Evolutionary conservation across 139 green algal species (phyloP).

Genomic region (Picochlorum costavermella): DNA sequence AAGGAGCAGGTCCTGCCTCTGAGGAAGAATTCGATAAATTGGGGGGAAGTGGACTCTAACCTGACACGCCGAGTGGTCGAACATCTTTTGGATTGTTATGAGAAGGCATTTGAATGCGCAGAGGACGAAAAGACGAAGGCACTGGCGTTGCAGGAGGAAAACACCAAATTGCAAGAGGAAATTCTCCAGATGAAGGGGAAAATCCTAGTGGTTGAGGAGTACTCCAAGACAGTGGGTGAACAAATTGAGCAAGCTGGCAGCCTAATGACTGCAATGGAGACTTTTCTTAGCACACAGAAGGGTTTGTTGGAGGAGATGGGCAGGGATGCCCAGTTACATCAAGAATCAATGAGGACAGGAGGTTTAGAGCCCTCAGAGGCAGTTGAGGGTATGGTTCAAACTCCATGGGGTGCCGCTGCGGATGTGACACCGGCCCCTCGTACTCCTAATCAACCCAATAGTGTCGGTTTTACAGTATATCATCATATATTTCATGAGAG

Average conservation of each 20-base stretch:
- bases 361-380: background rate
- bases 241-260: conserved; percentile 1
- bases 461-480: background rate
- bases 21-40: conserved; percentile 3
- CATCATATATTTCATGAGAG: conserved; percentile 2
- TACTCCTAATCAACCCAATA: conserved; percentile 6
- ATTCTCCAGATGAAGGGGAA: conserved; percentile 2
- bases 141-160: background rate
- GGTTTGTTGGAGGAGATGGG: conserved; percentile 1
- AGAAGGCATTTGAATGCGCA: conserved; percentile 2
- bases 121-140: conserved; percentile 1
- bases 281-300: conserved; percentile 1
- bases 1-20: conserved; percentile 1
- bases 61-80: conserved; percentile 1
- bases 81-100: conserved; percentile 3
- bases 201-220: conserved; percentile 2
- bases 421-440: background rate
- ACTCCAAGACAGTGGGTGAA: conserved; percentile 1
- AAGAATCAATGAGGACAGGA: conserved; percentile 1
- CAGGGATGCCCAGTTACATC: conserved; percentile 1
- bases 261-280: conserved; percentile 2
- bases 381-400: background rate
- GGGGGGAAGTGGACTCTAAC: conserved; percentile 1
- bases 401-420: background rate
- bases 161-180: conserved; percentile 2